Evolutionary conservation across 495 filamentous ascomycete species (phyloP), one percentile per base, ranked within the genome.

Genomic region (Neurospora tetraspora): DNA sequence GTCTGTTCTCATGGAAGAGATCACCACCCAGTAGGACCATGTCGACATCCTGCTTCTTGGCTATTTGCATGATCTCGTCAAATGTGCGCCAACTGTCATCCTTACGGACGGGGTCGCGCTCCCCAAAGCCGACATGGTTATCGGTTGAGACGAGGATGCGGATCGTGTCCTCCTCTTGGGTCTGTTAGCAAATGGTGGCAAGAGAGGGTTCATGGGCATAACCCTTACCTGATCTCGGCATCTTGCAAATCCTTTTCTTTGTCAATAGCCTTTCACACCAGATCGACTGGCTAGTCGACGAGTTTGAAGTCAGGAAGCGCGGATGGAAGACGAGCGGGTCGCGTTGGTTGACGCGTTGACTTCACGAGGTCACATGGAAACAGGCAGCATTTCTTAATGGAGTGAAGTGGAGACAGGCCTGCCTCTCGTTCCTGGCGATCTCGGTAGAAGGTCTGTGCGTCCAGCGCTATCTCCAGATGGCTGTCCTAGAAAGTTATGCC

Each of bases 71-170:
- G 61, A 97, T 87, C 80, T 99, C 96, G 77, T 98, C 91, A 82
- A 99, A 99, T 70, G 89, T 93, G 76, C 91, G 91, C 96, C 95
- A 98, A 82, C 94, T 97, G 81, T 99, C 96, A 79, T 99, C 93
- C 45, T 94, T 93, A 5, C 96, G 93, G 74, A 94, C 92, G 23
- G 92, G 87, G 80, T 99, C 94, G 75, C 96, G 91, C 81, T 99
- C 96, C 75, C 93, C 93, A 84, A 91, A 98, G 39, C 96, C 96
- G 71, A 99, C 96, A 91, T 99, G 96, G 78, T 93, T 97, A 81
- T 99, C 96, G 18, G 94, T 98, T 69, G 96, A 89, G 47, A 98
- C 86, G 69, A 99, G 90, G 73, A 99, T 94, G 77, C 94, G 94
- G 84, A 99, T 97, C 0, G 93, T 97, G 82, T 99, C 94, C 76